Evolutionary conservation across 2,329 filamentous ascomycete genomes (phyloP), one percentile per base, ranked within the genome.

Genomic region (Pleomassaria siparia): DNA sequence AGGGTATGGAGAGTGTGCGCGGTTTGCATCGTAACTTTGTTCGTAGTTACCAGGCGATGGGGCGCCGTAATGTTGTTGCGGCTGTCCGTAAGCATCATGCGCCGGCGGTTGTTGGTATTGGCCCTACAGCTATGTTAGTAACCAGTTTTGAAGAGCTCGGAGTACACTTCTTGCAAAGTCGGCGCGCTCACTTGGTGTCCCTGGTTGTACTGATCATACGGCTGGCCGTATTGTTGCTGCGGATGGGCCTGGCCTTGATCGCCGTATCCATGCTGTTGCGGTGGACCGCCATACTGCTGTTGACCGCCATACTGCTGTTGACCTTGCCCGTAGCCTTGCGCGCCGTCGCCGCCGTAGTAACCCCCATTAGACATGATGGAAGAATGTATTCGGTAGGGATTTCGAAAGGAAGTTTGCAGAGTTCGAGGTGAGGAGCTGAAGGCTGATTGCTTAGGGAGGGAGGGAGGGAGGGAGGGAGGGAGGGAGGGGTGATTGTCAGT

Each of bases 1-100:
- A 32, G 64, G 62, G 46, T 71, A 71, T 30, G 68, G 67, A 29
- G 65, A 69, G 33, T 65, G 59, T 36, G 61, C 59, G 50, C 69
- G 67, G 50, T 69, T 68, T 11, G 56, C 62, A 41, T 71, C 66
- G 51, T 70, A 60, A 51, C 54, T 54, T 24, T 70, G 67, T 33
- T 68, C 57, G 43, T 68, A 63, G 32, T 59, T 58, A 13, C 54
- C 61, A 16, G 59, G 61, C 13, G 59, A 54, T 20, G 41, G 41
- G 28, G 62, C 59, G 49, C 63, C 63, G 32, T 65, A 66, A 43
- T 54, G 54, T 37, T 66, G 59, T 42, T 66, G 58, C 35, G 49
- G 44, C 20, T 50, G 44, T n/a, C n/a, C n/a, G 43, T 68, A 68
- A 4, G 61, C 50, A 42, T 61, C 59, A 24, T 69, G 64, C 22